These are phyloP conservation scores for Backusella mclennaniae DNA, from an alignment of 192 early-diverging fungal species.

Conservation along the genomic window DNA sequence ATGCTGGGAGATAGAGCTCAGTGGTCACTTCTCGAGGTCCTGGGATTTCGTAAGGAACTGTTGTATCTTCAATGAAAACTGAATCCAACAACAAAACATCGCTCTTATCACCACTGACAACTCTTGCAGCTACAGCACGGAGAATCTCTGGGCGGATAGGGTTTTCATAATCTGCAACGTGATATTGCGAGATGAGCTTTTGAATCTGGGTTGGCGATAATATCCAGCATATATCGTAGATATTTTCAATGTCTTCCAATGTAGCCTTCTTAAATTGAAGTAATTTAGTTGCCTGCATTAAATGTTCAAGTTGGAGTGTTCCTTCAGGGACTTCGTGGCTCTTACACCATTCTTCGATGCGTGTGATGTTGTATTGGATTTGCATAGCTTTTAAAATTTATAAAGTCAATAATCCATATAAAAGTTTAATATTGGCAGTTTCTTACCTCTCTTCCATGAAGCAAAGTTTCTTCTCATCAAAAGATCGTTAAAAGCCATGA, in stretches of 20 bases:
- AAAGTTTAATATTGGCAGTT: background rate
- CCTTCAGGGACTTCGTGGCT: conserved; percentile 87
- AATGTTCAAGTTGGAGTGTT: conserved; percentile 85
- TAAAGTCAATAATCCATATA: background rate
- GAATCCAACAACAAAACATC: conserved; percentile 88
- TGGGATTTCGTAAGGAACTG: conserved; percentile 50
- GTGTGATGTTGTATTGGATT: conserved; percentile 97
- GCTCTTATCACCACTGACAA: conserved; percentile 79
- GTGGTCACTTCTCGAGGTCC: conserved; percentile 36
- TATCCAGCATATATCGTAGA: conserved; percentile 98
- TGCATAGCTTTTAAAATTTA: conserved; percentile 68
- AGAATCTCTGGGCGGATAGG: conserved; percentile 86
- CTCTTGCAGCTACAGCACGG: conserved; percentile 81
- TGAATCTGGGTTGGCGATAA: conserved; percentile 96
- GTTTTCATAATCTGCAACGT: conserved; percentile 93
- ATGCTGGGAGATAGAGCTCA: conserved; percentile 13
- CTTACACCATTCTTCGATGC: conserved; percentile 99
- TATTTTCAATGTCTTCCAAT: conserved; percentile 90
- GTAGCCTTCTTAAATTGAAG: conserved; percentile 88
- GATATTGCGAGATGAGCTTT: conserved; percentile 93
- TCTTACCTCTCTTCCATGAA: conserved; percentile 93
- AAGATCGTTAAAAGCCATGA: conserved; percentile 94
- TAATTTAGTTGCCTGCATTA: conserved; percentile 96
- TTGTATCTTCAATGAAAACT: conserved; percentile 55
- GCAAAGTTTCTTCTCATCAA: conserved; percentile 98